Conservation (phyloP, 768 basidiomycete genomes). For the Candolleomyces efflorescens region DNA sequence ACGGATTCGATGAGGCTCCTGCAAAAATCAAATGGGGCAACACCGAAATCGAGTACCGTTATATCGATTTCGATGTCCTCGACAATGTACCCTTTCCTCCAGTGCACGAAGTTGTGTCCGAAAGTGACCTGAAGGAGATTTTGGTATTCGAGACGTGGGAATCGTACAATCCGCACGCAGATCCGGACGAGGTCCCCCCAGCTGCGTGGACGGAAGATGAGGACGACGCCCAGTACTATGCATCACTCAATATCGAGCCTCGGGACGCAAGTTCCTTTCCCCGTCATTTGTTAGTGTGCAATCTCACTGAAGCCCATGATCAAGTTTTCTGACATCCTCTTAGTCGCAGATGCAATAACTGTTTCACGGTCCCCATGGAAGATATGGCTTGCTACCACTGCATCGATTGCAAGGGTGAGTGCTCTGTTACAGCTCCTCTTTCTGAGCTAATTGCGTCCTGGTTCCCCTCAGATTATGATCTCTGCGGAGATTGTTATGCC, state of each 20-base stretch:
- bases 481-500: background rate
- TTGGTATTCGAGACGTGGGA: background rate
- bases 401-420: background rate
- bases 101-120: background rate
- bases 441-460: background rate
- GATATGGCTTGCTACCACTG: background rate
- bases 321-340: background rate
- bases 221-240: background rate
- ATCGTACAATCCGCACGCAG: background rate
- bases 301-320: background rate
- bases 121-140: background rate
- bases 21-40: background rate
- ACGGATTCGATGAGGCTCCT: background rate
- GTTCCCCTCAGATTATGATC: background rate
- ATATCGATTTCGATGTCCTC: background rate
- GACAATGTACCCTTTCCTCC: background rate
- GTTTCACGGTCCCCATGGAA: background rate
- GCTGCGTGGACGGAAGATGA: background rate
- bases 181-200: background rate
- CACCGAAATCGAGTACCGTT: background rate
- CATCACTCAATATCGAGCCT: background rate
- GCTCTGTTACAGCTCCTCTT: background rate
- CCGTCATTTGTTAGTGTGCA: background rate
- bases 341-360: background rate
- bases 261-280: background rate